These are phyloP conservation scores for Symbiodinium natans DNA, from an alignment of 73 alveolate genomes.

Conservation along the genomic window DNA sequence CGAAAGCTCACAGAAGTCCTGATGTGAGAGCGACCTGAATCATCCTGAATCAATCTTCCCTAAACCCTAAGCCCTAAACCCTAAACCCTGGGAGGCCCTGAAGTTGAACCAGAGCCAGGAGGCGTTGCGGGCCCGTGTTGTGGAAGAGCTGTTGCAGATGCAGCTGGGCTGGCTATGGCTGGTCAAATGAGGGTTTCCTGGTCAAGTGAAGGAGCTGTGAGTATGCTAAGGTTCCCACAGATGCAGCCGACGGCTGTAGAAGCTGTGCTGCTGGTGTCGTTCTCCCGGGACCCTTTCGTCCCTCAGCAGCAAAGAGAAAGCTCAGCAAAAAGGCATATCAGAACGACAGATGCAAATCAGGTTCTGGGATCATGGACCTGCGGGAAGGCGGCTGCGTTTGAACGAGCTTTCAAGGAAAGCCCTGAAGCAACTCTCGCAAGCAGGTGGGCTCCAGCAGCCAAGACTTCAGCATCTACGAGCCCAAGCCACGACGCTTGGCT, in stretches of 20 bases:
- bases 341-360: neutral
- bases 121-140: constrained; percentile 25
- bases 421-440: neutral
- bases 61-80: too few relatives aligned
- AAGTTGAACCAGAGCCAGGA: neutral
- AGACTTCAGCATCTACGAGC: constrained; percentile 37
- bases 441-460: constrained; percentile 71
- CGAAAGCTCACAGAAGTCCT: too few relatives aligned
- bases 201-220: too few relatives aligned
- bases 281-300: constrained; percentile 37
- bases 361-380: constrained; percentile 83
- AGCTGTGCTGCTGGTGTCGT: constrained; percentile 20
- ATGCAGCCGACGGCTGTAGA: neutral
- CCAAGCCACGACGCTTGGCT: neutral
- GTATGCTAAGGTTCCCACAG: neutral
- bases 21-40: too few relatives aligned
- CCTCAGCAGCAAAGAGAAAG: neutral
- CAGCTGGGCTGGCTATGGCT: neutral
- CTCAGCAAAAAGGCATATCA: neutral
- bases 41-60: too few relatives aligned
- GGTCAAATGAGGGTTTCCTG: neutral
- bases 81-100: neutral
- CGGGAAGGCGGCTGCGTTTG: constrained; percentile 36
- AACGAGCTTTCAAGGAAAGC: neutral
- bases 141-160: constrained; percentile 60